Evolutionary conservation across 768 basidiomycete genomes (phyloP).

Genomic region (Suillus americanus): DNA sequence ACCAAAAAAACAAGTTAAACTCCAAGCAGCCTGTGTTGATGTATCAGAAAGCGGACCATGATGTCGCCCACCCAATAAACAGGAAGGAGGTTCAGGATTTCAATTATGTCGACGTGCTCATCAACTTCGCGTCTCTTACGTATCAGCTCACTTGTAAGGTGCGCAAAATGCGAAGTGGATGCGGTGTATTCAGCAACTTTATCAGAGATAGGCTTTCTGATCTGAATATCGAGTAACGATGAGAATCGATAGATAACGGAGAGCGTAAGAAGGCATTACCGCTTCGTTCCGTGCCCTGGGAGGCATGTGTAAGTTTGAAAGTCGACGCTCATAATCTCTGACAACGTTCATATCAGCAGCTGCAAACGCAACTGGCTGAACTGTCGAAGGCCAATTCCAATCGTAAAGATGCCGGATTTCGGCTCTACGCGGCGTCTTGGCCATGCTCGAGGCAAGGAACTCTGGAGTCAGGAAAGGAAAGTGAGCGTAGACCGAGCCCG

Average conservation of each 20-base stretch:
- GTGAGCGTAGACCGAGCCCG: constrained; percentile 66
- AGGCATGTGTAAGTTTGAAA: constrained; percentile 18
- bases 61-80: constrained; percentile 59
- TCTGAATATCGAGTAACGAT: constrained; percentile 8
- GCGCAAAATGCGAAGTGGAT: constrained; percentile 11
- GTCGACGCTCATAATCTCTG: constrained; percentile 16
- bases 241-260: background rate
- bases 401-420: constrained; percentile 46
- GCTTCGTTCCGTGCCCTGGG: background rate
- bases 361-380: background rate
- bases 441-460: constrained; percentile 43
- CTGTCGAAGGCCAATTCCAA: constrained; percentile 51
- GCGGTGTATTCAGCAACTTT: constrained; percentile 13
- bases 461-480: constrained; percentile 78
- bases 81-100: constrained; percentile 65
- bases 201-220: constrained; percentile 11
- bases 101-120: constrained; percentile 15
- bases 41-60: constrained; percentile 42
- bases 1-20: constrained; percentile 20
- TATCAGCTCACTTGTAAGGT: background rate
- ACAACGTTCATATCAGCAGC: background rate
- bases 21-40: background rate
- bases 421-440: constrained; percentile 22
- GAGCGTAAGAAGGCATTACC: constrained; percentile 12
- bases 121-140: constrained; percentile 9